These are phyloP conservation scores for Nigrograna mackinnonii DNA, from an alignment of 2,329 filamentous ascomycete species.

Conservation along the genomic window DNA sequence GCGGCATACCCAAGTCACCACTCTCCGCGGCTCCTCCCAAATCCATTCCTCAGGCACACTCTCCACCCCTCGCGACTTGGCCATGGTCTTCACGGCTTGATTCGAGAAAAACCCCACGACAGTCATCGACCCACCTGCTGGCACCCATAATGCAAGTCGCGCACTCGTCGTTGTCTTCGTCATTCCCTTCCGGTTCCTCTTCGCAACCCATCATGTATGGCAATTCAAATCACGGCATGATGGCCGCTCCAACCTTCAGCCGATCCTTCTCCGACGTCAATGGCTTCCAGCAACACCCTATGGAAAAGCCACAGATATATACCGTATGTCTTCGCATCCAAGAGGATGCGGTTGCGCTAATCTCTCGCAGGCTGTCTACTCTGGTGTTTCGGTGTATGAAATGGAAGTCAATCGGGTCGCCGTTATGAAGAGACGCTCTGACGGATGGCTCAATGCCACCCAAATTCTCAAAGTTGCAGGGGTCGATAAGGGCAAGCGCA, in stretches of 20 bases:
- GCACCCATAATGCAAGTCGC: conserved; percentile 35
- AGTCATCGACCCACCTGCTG: conserved; percentile 10
- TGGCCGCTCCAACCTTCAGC: conserved; percentile 38
- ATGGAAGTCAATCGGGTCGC: conserved; percentile 95
- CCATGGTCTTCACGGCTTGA: conserved; percentile 6
- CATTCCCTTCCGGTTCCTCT: conserved; percentile 29
- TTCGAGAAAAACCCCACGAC: not conserved
- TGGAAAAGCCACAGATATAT: conserved; percentile 55
- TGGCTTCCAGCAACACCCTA: conserved; percentile 37
- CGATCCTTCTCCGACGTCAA: conserved; percentile 43
- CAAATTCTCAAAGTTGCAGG: conserved; percentile 98
- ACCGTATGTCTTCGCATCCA: conserved; percentile 40
- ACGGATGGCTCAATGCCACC: conserved; percentile 97
- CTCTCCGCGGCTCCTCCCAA: conserved; percentile 3
- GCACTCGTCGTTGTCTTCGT: conserved; percentile 28
- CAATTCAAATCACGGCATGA: conserved; percentile 34
- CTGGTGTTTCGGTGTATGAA: conserved; percentile 94
- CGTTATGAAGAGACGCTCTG: conserved; percentile 92
- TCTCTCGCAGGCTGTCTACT: conserved; percentile 73
- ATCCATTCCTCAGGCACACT: not conserved
- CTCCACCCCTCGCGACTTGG: conserved; percentile 1
- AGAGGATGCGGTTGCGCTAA: conserved; percentile 13
- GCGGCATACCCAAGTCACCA: too few species aligned
- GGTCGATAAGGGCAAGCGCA: conserved; percentile 96
- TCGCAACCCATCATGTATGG: conserved; percentile 38